Conservation (phyloP, 2,329 filamentous ascomycete species). For the Diaporthe amygdali region DNA sequence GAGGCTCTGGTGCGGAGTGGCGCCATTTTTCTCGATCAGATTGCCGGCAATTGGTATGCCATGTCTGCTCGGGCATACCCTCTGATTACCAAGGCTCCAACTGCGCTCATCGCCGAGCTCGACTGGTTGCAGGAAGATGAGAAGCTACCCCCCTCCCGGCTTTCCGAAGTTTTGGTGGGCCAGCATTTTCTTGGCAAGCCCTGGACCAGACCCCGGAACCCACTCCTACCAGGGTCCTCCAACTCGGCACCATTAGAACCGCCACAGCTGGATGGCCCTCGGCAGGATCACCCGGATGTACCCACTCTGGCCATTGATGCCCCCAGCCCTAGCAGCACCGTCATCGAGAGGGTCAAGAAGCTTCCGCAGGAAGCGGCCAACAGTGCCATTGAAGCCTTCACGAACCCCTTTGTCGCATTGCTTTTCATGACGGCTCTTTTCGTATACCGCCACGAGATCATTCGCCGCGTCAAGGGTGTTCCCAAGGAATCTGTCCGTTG, state of each 20-base stretch:
- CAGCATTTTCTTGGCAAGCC: constrained; percentile 67
- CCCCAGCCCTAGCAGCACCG: constrained; percentile 34
- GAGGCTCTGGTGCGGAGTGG: constrained; percentile 59
- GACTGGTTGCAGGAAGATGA: constrained; percentile 50
- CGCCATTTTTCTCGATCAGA: constrained; percentile 86
- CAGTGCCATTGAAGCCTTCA: constrained; percentile 59
- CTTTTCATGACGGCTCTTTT: constrained; percentile 48
- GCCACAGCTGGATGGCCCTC: constrained; percentile 26
- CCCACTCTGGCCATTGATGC: constrained; percentile 31
- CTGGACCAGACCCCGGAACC: constrained; percentile 31
- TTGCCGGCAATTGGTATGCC: constrained; percentile 91
- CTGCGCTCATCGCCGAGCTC: constrained; percentile 48
- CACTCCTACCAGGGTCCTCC: constrained; percentile 26
- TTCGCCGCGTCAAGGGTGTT: constrained; percentile 43
- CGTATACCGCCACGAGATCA: constrained; percentile 50
- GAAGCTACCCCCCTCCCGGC: constrained; percentile 47
- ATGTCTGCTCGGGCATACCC: constrained; percentile 88
- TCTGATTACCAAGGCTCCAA: constrained; percentile 73
- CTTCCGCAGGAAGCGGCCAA: constrained; percentile 56
- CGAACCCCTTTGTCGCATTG: constrained; percentile 58
- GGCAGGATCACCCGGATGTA: constrained; percentile 36
- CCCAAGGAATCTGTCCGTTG: constrained; percentile 33
- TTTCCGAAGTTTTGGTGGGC: constrained; percentile 70
- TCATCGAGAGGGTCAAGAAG: constrained; percentile 56
- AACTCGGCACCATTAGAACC: not conserved